phyloP scores from a whole-genome alignment of 345 rosid genomes.

The Bruguiera parviflora region DNA sequence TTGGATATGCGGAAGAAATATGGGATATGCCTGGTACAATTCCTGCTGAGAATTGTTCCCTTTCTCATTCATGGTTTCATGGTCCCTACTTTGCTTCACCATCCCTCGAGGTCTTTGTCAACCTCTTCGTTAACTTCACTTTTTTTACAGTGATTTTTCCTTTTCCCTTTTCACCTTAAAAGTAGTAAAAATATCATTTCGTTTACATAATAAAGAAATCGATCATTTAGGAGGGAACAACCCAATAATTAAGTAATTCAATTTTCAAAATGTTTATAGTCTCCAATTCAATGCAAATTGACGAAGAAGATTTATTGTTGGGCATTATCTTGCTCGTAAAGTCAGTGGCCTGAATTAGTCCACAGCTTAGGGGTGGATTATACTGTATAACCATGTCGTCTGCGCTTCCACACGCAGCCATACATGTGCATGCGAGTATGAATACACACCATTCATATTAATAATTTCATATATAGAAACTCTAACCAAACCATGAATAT shows the following conservation, averaged over 20 bases:
- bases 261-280: too few species aligned
- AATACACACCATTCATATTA: too few species aligned
- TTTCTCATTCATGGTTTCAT: constrained; percentile 25
- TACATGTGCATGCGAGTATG: too few species aligned
- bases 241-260: background rate
- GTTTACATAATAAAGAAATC: background rate
- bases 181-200: background rate
- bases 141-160: background rate
- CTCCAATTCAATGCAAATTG: too few species aligned
- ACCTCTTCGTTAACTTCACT: background rate
- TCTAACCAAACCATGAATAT: too few species aligned
- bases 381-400: too few species aligned
- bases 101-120: constrained; percentile 3
- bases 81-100: constrained; percentile 27
- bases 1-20: constrained; percentile 29
- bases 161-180: background rate
- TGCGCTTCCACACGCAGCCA: too few species aligned
- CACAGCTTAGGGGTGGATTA: too few species aligned
- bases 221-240: background rate
- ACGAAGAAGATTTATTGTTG: too few species aligned
- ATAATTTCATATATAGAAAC: too few species aligned
- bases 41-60: constrained; percentile 4
- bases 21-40: constrained; percentile 32
- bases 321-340: too few species aligned
- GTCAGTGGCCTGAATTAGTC: too few species aligned